Conservation (phyloP, 495 filamentous ascomycete genomes). For the Xylaria nigripes region DNA sequence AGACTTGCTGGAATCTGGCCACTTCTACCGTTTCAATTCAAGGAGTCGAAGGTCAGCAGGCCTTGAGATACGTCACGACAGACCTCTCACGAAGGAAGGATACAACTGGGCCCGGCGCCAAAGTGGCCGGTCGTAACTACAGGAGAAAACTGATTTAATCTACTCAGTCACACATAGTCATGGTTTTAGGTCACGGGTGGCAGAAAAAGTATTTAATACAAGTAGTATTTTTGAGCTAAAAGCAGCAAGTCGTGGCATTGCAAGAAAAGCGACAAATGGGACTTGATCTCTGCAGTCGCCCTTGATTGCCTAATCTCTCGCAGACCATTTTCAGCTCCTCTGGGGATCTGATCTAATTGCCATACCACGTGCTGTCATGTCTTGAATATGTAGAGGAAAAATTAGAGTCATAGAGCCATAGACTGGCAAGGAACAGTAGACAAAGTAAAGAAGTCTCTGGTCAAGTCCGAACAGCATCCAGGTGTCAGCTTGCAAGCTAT, state of each 20-base stretch:
- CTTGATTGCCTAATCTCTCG: constrained; percentile 2
- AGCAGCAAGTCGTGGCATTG: neutral
- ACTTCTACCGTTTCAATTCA: too few relatives aligned
- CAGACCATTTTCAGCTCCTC: neutral
- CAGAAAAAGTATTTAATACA: constrained; percentile 2
- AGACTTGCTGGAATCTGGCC: too few relatives aligned
- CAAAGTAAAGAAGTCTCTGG: constrained; percentile 6
- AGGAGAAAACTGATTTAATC: neutral
- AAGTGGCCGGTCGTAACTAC: too few relatives aligned
- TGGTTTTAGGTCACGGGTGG: neutral
- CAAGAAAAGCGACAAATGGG: neutral
- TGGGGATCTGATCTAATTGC: neutral
- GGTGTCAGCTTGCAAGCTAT: constrained; percentile 8
- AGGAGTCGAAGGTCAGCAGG: too few relatives aligned
- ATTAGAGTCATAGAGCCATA: constrained; percentile 11
- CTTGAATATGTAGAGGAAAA: constrained; percentile 2
- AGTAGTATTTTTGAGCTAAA: constrained; percentile 1
- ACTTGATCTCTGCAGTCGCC: neutral
- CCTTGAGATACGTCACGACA: too few relatives aligned
- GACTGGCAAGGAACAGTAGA: constrained; percentile 5
- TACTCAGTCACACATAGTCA: neutral
- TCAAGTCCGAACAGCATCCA: constrained; percentile 12
- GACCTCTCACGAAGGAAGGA: too few relatives aligned
- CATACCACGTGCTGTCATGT: neutral
- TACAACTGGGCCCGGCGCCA: too few relatives aligned